Evolutionary conservation across 495 filamentous ascomycete species (phyloP), one percentile per base, ranked within the genome.

Genomic region (Amphirosellinia nigrospora): DNA sequence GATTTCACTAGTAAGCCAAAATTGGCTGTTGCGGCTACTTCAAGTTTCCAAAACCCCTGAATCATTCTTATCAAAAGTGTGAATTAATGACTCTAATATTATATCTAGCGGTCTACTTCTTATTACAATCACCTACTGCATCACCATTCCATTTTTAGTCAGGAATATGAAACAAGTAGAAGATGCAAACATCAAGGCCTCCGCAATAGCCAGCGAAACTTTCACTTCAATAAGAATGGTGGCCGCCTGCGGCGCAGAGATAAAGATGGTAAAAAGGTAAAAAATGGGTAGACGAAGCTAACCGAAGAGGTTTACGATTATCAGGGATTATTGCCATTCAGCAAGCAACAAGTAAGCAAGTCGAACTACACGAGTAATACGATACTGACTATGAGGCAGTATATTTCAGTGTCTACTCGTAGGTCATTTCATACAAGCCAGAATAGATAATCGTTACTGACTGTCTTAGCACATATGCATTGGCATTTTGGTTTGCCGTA

Each of bases 191-290:
- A 87, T 85, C 26, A 85, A 89, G 55, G 89, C 89, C 0, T 87
- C 88, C 0, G 85, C 85, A 23, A 79, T 89, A 13, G 87, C 89
- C 10, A 88, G 87, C 65, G 89, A 90, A 70, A 79, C 83, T 1
- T 82, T 89, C 46, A 74, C 81, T 19, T 86, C 86, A 4, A 82
- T 90, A 26, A 77, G 88, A 48, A 90, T 90, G 78, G 80, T 91
- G 46, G 83, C 86, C 32, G 90, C 89, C 10, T 91, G 88, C 68
- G 88, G 89, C 23, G 89, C 89, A 0, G 87, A 91, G 71, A 71
- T 72, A 16, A 86, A 84, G 64, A 84, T 90, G 73, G 75, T 82
- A 1, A 80, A 71, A 38, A 85, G 83, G 64, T 90, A 90, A 78
- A 4, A 75, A 74, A 0, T 89, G 87, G 83, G 80, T 93, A 6